These are phyloP conservation scores for Trichophyton simii DNA, from an alignment of 2,329 filamentous ascomycete species.

Conservation along the genomic window DNA sequence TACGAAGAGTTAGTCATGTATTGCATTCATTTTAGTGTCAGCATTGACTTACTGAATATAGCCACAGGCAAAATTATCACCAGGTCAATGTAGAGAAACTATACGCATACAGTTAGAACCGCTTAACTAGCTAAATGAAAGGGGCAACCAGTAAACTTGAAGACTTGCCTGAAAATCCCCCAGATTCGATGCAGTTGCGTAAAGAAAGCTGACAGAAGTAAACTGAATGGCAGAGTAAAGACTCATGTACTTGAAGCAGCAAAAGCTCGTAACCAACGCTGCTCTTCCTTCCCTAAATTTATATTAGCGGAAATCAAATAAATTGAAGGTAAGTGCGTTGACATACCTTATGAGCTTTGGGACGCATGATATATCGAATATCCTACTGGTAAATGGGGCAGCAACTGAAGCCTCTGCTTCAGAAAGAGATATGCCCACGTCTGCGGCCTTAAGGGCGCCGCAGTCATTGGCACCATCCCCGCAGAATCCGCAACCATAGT, in stretches of 20 bases:
- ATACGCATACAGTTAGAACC: slow-evolving; percentile 7
- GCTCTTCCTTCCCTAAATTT: slow-evolving; percentile 67
- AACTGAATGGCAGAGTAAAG: slow-evolving; percentile 99
- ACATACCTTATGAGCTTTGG: slow-evolving; percentile 70
- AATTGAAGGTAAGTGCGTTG: neutral
- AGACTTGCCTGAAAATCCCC: slow-evolving; percentile 78
- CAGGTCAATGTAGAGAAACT: slow-evolving; percentile 91
- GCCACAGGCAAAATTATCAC: slow-evolving; percentile 87
- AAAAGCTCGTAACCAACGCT: slow-evolving; percentile 94
- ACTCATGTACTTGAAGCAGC: slow-evolving; percentile 99
- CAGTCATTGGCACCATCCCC: slow-evolving; percentile 97
- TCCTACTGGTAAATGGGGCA: slow-evolving; percentile 88
- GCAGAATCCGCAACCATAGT: slow-evolving; percentile 91
- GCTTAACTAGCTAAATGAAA: neutral
- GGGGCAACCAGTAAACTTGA: neutral
- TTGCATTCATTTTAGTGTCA: neutral
- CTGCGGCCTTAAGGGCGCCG: slow-evolving; percentile 88
- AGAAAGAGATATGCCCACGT: slow-evolving; percentile 92
- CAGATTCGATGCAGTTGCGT: slow-evolving; percentile 82
- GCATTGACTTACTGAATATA: slow-evolving; percentile 59
- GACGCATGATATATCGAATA: slow-evolving; percentile 95
- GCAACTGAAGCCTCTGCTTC: slow-evolving; percentile 96
- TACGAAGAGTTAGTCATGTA: slow-evolving; percentile 18
- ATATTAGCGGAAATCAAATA: slow-evolving; percentile 13
- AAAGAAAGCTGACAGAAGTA: slow-evolving; percentile 90